A percentile compares a stretch with the other conserved stretches of the same genome.
phyloP scores from a whole-genome alignment of 1,139 yeast species.

The Pichia sp. region DNA sequence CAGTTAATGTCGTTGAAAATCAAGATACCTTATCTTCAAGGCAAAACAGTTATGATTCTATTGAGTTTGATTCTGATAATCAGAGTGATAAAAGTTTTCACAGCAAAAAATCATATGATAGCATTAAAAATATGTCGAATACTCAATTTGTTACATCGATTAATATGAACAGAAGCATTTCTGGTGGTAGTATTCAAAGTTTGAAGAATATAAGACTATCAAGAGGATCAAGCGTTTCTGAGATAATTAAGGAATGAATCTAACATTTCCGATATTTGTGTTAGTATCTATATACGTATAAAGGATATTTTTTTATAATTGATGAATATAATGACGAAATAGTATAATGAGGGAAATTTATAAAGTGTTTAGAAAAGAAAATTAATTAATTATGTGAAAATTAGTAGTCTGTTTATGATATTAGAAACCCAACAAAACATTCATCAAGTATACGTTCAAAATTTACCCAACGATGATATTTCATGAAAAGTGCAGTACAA shows the following conservation, averaged over 20 bases:
- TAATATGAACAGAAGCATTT: conserved; percentile 4
- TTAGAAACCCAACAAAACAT: conserved; percentile 64
- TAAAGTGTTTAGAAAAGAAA: neutral
- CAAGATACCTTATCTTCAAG: neutral
- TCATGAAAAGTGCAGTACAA: conserved; percentile 72
- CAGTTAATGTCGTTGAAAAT: conserved; percentile 15
- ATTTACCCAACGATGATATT: conserved; percentile 87
- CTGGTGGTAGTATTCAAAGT: conserved; percentile 4
- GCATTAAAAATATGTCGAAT: neutral
- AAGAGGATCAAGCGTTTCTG: neutral
- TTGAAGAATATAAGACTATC: neutral
- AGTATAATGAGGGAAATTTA: neutral
- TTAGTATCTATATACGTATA: too few species aligned
- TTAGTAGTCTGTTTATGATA: conserved; percentile 7
- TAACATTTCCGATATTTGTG: neutral
- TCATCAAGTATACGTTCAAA: conserved; percentile 73
- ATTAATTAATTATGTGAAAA: too few species aligned
- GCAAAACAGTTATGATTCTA: neutral
- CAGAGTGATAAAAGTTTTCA: neutral
- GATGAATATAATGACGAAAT: too few species aligned
- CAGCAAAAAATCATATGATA: neutral
- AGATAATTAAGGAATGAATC: neutral
- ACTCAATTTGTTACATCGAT: neutral
- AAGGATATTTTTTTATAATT: too few species aligned
- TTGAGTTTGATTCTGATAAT: conserved; percentile 3